A percentile compares a stretch with the other conserved stretches of the same genome.
Conservation (phyloP, 768 basidiomycete genomes). For the Kwoniella botswanensis region DNA sequence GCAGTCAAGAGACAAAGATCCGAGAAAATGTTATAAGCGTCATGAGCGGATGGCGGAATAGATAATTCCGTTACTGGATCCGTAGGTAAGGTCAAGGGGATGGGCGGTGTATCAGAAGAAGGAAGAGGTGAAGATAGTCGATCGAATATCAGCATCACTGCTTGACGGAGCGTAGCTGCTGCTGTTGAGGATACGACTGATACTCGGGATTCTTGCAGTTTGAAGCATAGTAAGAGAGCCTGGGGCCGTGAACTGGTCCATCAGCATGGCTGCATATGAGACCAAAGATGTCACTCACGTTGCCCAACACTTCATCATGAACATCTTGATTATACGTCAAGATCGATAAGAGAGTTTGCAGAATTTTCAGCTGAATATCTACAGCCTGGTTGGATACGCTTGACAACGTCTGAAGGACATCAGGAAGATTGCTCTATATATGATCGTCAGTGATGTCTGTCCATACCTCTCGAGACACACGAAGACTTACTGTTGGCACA, state of each 20-base stretch:
- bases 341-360: conserved; percentile 88
- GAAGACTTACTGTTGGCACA: conserved; percentile 63
- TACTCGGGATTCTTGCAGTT: conserved; percentile 90
- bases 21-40: conserved; percentile 86
- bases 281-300: conserved; percentile 66
- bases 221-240: conserved; percentile 93
- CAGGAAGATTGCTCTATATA: conserved; percentile 70
- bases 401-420: conserved; percentile 81
- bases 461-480: background rate
- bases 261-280: background rate
- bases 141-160: conserved; percentile 98
- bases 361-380: conserved; percentile 91
- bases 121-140: conserved; percentile 64
- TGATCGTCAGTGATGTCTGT: background rate
- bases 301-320: conserved; percentile 77
- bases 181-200: conserved; percentile 97
- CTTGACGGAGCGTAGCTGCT: conserved; percentile 90
- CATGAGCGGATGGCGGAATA: conserved; percentile 76
- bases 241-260: conserved; percentile 48
- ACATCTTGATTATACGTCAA: conserved; percentile 85
- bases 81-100: conserved; percentile 28
- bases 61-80: conserved; percentile 49
- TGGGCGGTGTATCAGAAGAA: conserved; percentile 6
- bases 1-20: conserved; percentile 84
- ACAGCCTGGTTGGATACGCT: conserved; percentile 92